Conservation (phyloP, 2,329 filamentous ascomycete species). For the Aspergillus amoenus region DNA sequence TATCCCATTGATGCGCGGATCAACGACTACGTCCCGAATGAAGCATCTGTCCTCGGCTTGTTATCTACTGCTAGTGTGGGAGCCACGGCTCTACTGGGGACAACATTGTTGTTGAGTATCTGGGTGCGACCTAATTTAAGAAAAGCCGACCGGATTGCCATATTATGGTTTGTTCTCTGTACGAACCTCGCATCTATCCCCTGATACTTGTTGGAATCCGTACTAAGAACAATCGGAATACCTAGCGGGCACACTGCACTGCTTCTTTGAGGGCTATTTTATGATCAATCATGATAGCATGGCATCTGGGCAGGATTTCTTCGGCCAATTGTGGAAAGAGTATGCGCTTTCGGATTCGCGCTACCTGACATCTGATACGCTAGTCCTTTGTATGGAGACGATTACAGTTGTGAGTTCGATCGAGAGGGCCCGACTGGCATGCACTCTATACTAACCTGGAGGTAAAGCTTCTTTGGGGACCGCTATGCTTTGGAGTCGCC, state of each 20-base stretch:
- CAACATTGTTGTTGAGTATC: conserved; percentile 56
- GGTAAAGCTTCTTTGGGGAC: conserved; percentile 58
- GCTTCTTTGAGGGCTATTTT: conserved; percentile 85
- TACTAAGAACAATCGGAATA: conserved; percentile 4
- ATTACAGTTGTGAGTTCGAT: conserved; percentile 67
- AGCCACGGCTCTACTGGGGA: conserved; percentile 57
- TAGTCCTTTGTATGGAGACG: conserved; percentile 84
- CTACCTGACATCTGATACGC: conserved; percentile 77
- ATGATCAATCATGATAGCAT: conserved; percentile 67
- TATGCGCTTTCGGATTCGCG: conserved; percentile 84
- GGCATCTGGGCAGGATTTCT: conserved; percentile 66
- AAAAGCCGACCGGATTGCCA: conserved; percentile 56
- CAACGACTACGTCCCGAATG: conserved; percentile 65
- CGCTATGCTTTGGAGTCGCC: conserved; percentile 59
- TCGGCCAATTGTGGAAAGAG: conserved; percentile 90
- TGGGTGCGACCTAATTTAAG: conserved; percentile 54
- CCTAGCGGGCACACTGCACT: conserved; percentile 59
- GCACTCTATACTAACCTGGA: conserved; percentile 3
- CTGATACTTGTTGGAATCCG: not conserved
- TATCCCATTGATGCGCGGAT: conserved; percentile 67
- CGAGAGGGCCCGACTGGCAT: not conserved
- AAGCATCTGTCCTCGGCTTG: conserved; percentile 58
- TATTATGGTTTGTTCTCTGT: conserved; percentile 77
- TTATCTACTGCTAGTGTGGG: conserved; percentile 60
- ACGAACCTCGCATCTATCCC: conserved; percentile 20